A percentile compares a stretch with the other conserved stretches of the same genome.
Conservation (phyloP, 2,329 filamentous ascomycete genomes). For the Aureobasidium sp. region DNA sequence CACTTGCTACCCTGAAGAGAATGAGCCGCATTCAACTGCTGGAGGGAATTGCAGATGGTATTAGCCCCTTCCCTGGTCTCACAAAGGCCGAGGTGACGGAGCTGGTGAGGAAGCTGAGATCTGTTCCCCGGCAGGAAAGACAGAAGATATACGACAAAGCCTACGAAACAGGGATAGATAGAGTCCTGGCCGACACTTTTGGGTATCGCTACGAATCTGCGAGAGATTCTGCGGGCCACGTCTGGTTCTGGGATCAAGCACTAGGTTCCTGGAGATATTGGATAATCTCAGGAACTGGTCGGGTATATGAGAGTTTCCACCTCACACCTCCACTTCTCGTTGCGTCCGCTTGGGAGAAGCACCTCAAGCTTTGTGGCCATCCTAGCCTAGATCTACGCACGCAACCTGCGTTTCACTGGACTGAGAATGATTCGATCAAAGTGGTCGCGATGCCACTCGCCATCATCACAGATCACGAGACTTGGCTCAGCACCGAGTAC, state of each 20-base stretch:
- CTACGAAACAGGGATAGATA: neutral
- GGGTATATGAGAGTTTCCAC: neutral
- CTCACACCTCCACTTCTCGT: neutral
- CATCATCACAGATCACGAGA: neutral
- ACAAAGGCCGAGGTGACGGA: too few relatives aligned
- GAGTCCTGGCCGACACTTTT: neutral
- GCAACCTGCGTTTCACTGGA: neutral
- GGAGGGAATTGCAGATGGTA: too few relatives aligned
- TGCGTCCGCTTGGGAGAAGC: neutral
- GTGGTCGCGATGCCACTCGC: neutral
- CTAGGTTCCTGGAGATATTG: neutral
- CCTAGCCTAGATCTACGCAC: neutral
- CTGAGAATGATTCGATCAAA: neutral
- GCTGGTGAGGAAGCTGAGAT: too few relatives aligned
- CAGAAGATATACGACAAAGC: neutral
- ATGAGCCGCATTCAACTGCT: neutral
- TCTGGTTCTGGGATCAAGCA: neutral
- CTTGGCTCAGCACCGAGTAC: neutral
- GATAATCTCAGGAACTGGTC: neutral
- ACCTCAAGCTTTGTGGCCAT: neutral
- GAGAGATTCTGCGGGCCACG: neutral
- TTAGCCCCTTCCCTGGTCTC: too few relatives aligned
- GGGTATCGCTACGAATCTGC: neutral
- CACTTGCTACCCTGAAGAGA: neutral
- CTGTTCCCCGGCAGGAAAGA: neutral